phyloP scores from a whole-genome alignment of 495 filamentous ascomycete genomes.

The Aspergillus baeticus region DNA sequence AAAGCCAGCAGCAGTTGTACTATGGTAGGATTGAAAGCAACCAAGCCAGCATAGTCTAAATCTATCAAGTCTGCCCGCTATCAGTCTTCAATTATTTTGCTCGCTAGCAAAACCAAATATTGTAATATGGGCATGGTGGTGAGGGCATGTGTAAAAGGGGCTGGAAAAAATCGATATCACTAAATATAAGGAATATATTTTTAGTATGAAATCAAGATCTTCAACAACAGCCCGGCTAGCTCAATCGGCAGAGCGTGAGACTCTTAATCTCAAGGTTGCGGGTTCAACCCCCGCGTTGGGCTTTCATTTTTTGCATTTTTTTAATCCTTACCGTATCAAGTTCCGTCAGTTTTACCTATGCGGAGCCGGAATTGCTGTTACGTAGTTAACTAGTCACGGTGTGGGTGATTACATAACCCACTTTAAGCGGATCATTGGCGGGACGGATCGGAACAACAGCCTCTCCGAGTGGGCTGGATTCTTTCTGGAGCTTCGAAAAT shows the following conservation, averaged over 20 bases:
- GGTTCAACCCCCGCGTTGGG: slow-evolving; percentile 58
- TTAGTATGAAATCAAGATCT: not conserved
- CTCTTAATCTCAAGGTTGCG: slow-evolving; percentile 61
- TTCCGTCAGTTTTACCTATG: no score
- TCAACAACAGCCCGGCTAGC: slow-evolving; percentile 36
- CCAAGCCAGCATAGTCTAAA: no score
- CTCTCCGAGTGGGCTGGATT: slow-evolving; percentile 8
- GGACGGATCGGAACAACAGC: not conserved
- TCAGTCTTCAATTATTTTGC: no score
- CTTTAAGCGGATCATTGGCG: not conserved
- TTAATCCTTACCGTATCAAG: not conserved
- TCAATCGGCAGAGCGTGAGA: slow-evolving; percentile 60
- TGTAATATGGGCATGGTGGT: not conserved
- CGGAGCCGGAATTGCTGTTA: not conserved
- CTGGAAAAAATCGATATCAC: not conserved
- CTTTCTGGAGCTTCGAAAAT: slow-evolving; percentile 15
- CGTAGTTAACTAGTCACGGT: no score
- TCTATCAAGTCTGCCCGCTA: no score
- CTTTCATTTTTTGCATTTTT: slow-evolving; percentile 22
- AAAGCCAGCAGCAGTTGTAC: not conserved
- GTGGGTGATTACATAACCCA: not conserved
- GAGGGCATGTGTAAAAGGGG: not conserved
- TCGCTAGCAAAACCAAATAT: no score
- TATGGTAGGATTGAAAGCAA: slow-evolving; percentile 3
- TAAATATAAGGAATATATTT: not conserved